Conservation (phyloP, 768 basidiomycete species). For the Clitopilus passeckerianus region DNA sequence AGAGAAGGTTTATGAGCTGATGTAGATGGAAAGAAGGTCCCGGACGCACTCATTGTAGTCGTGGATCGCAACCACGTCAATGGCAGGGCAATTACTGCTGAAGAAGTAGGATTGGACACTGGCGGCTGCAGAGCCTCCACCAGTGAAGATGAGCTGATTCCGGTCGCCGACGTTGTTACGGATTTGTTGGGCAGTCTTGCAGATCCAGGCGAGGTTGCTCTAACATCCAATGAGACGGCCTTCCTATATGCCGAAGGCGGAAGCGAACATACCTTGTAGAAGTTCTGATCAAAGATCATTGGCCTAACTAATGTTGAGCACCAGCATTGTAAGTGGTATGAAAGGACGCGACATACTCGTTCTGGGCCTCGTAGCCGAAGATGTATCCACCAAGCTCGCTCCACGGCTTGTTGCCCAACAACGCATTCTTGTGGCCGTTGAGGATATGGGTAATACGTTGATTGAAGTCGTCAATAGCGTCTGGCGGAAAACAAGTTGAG, state of each 20-base stretch:
- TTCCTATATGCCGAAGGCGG: not conserved
- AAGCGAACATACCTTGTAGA: constrained; percentile 11
- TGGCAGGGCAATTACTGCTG: constrained; percentile 14
- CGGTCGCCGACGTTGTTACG: constrained; percentile 18
- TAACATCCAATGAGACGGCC: not conserved
- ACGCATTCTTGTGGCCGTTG: constrained; percentile 27
- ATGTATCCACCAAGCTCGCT: constrained; percentile 30
- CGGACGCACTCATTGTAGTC: constrained; percentile 25
- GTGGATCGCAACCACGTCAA: constrained; percentile 32
- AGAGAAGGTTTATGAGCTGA: not conserved
- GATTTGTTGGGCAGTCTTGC: constrained; percentile 18
- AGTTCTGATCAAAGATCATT: constrained; percentile 20
- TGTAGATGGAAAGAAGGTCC: not conserved
- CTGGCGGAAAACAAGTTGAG: constrained; percentile 8
- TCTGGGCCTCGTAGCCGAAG: constrained; percentile 32
- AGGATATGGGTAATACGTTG: constrained; percentile 30
- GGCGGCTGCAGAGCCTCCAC: constrained; percentile 17
- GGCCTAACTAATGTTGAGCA: constrained; percentile 7
- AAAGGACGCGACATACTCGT: constrained; percentile 16
- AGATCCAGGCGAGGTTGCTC: constrained; percentile 15
- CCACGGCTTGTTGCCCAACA: constrained; percentile 29
- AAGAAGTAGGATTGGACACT: constrained; percentile 19
- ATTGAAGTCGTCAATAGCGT: constrained; percentile 24
- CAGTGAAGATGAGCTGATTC: constrained; percentile 21
- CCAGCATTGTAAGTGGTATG: not conserved